phyloP scores from a whole-genome alignment of 208 protist genomes.

The Leptomonas seymouri region DNA sequence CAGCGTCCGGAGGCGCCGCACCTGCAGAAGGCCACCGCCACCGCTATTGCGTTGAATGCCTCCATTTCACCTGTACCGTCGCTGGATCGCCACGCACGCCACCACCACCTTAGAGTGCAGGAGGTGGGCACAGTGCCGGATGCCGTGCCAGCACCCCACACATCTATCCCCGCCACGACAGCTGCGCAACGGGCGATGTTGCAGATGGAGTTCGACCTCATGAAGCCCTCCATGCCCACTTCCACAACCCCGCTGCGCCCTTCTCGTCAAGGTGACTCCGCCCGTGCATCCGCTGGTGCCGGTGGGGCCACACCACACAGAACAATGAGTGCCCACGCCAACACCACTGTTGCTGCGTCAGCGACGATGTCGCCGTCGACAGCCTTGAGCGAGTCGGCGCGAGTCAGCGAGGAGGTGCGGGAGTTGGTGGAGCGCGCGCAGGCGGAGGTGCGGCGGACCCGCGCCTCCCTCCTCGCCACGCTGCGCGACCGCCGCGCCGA shows the following conservation, averaged over 20 bases:
- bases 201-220: constrained; percentile 4
- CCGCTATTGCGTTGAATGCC: not conserved
- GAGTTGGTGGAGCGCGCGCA: constrained; percentile 65
- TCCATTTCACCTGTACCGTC: constrained; percentile 5
- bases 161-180: not conserved
- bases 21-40: not conserved
- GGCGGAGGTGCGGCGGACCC: constrained; percentile 68
- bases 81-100: not conserved
- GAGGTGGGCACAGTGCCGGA: not conserved
- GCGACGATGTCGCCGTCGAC: constrained; percentile 16
- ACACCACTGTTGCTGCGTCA: not conserved
- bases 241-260: not conserved
- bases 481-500: constrained; percentile 27
- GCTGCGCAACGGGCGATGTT: not conserved
- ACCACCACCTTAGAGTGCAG: not conserved
- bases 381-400: constrained; percentile 30
- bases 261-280: not conserved
- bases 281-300: not conserved
- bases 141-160: not conserved
- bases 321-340: not conserved
- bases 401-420: constrained; percentile 68
- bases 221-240: not conserved
- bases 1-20: constrained; percentile 2
- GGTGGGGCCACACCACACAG: not conserved
- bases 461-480: constrained; percentile 64